Base-by-base conservation (phyloP, 2,329 filamentous ascomycete species). In the Aspergillus sclerotialis region DNA sequence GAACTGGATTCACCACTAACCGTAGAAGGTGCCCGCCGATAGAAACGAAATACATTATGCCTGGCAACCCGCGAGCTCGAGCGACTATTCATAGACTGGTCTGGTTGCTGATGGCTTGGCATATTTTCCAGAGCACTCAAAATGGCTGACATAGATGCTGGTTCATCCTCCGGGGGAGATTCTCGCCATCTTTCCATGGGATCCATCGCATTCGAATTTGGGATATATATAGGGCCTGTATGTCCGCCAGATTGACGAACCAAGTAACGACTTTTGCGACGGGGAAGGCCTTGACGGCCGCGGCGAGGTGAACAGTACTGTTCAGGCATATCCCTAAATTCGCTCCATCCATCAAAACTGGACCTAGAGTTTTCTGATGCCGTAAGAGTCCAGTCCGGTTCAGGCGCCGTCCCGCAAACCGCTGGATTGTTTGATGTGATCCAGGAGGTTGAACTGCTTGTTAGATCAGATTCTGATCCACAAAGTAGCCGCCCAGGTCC, bases 141-240 rank as follows among this genome's bases (percentile, higher is more conserved):
- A 13, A 43, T 43, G 15, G 40, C 40, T 7, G 38, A 34, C 24
- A 38, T 33, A 2, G 37, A 38, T 7, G 38, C 40, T 2, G 40
- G 37, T 11, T 43, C 40, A 25, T 40, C 40, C 17, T 43, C 40
- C 4, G 40, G 40, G 2, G 40, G 40, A 7, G 40, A 43, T 24
- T 43, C 37, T 19, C 34, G 37, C 44, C 40, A 48, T 30, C 45
- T 28, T 17, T 44, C 31, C 33, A 48, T 32, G 3, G 45, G 43
- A 21, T 40, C 32, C 5, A 34, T 12, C 10, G 32, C 31, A 10
- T 4, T 23, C n/a, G 27, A 11, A 21, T 23, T 41, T 12, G 32
- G 19, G 7, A 35, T 32, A 11, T 32, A 32, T 7, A 40, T 16
- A 6, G 32, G 32, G 5, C 18, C 24, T 21, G 16, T 8, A 7